Conservation (phyloP, 192 early-diverging fungal genomes). For the Gryganskiella cystojenkinii region DNA sequence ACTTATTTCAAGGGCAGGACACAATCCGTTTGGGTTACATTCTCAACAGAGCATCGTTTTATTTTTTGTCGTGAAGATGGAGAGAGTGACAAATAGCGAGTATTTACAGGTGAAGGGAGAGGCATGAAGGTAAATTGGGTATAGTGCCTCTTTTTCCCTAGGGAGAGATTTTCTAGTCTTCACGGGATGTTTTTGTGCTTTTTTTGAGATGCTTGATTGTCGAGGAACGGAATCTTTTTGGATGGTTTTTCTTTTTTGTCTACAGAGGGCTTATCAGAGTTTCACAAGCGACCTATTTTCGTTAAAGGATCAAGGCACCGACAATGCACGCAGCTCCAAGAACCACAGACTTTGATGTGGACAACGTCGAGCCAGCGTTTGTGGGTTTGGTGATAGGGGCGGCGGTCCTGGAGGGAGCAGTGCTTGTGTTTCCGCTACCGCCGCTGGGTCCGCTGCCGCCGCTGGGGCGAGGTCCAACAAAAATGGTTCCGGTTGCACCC, state of each 20-base stretch:
- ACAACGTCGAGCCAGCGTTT: slow-evolving; percentile 3
- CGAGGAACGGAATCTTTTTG: slow-evolving; percentile 1
- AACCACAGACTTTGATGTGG: slow-evolving; percentile 5
- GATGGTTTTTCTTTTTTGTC: too few relatives aligned
- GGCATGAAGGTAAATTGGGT: neutral
- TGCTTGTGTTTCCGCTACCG: neutral
- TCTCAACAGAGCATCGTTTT: too few relatives aligned
- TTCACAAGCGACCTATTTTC: too few relatives aligned
- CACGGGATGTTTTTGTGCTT: neutral
- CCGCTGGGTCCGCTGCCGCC: neutral
- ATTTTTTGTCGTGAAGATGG: neutral
- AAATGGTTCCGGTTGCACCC: slow-evolving; percentile 25
- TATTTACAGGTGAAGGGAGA: neutral
- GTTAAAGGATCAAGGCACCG: slow-evolving; percentile 13
- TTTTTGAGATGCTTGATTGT: neutral
- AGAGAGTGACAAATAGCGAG: neutral
- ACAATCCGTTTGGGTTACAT: too few relatives aligned
- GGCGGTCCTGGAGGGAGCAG: slow-evolving; percentile 1
- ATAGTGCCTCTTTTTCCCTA: neutral
- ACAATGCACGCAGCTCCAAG: slow-evolving; percentile 19
- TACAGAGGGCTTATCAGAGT: too few relatives aligned
- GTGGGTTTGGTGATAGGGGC: slow-evolving; percentile 7
- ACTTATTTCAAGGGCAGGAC: too few relatives aligned
- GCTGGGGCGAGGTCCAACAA: slow-evolving; percentile 15
- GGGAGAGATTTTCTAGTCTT: neutral